These are phyloP conservation scores for Aciculosporium take DNA, from an alignment of 2,329 filamentous ascomycete species.

Conservation along the genomic window DNA sequence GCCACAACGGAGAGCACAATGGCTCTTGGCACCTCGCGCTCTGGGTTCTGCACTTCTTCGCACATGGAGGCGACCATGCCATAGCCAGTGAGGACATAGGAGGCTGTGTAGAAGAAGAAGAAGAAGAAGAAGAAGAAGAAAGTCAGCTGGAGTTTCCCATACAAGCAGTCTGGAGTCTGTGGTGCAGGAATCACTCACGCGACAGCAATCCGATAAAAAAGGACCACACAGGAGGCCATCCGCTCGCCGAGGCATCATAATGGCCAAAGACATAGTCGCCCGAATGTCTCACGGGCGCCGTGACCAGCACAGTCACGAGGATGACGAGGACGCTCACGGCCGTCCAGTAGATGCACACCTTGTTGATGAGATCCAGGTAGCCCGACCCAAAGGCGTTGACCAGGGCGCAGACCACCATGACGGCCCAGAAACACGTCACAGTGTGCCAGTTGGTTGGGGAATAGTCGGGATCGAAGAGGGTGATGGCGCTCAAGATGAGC, in stretches of 20 bases:
- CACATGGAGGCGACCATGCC: slow-evolving; percentile 41
- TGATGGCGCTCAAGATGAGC: slow-evolving; percentile 53
- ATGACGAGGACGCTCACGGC: slow-evolving; percentile 55
- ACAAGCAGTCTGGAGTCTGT: no score
- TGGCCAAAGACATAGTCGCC: slow-evolving; percentile 52
- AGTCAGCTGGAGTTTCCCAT: no score
- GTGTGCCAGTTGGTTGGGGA: slow-evolving; percentile 52
- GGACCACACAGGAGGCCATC: slow-evolving; percentile 53
- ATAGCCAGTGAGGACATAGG: slow-evolving; percentile 31
- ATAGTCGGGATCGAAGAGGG: slow-evolving; percentile 49
- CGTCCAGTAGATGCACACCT: slow-evolving; percentile 61
- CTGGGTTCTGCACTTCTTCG: slow-evolving; percentile 46
- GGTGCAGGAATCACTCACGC: slow-evolving; percentile 26
- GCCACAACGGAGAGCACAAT: slow-evolving; percentile 54
- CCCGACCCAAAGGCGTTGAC: slow-evolving; percentile 51
- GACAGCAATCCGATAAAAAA: slow-evolving; percentile 42
- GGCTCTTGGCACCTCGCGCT: slow-evolving; percentile 49
- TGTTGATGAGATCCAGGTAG: slow-evolving; percentile 52
- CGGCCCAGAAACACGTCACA: slow-evolving; percentile 58
- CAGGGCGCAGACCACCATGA: slow-evolving; percentile 47
- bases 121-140: not conserved
- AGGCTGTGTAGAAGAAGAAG: slow-evolving; percentile 13
- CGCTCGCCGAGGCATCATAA: slow-evolving; percentile 54
- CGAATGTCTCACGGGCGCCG: slow-evolving; percentile 47
- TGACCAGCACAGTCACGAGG: slow-evolving; percentile 52